Conservation (phyloP, 2,329 filamentous ascomycete species). For the Verticillium albo-atrum region DNA sequence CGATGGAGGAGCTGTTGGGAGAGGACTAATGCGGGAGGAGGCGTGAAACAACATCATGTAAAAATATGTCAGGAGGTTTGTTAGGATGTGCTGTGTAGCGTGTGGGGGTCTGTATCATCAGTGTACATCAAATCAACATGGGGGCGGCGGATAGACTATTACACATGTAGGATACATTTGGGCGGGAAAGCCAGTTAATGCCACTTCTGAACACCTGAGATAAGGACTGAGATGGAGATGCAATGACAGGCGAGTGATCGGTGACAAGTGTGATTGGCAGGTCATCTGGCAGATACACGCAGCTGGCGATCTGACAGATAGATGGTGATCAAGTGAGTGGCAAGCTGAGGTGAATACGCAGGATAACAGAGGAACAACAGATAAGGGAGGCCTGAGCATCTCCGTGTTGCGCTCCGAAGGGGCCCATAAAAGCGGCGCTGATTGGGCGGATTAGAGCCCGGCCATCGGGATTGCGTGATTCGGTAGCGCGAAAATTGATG, state of each 20-base stretch:
- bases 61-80: too few species aligned
- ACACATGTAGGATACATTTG: neutral
- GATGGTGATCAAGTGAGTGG: too few species aligned
- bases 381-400: neutral
- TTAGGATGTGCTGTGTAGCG: too few species aligned
- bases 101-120: neutral
- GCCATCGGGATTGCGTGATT: slow-evolving; percentile 1
- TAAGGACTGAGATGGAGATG: too few species aligned
- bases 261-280: too few species aligned
- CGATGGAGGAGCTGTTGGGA: neutral
- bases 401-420: neutral
- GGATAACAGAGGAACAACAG: too few species aligned
- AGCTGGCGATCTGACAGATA: too few species aligned
- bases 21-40: neutral
- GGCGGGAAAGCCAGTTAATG: neutral
- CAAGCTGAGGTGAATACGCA: too few species aligned
- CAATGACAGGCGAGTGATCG: too few species aligned
- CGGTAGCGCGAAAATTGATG: neutral
- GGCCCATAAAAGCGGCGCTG: neutral
- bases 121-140: neutral
- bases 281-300: too few species aligned
- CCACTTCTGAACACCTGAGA: neutral
- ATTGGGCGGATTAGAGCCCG: slow-evolving; percentile 1
- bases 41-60: too few species aligned
- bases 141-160: neutral